Percentiles rank a stretch among this genome's conserved stretches.
Conservation (phyloP, 805 yeast genomes). For the Blastobotrys terrestris region DNA sequence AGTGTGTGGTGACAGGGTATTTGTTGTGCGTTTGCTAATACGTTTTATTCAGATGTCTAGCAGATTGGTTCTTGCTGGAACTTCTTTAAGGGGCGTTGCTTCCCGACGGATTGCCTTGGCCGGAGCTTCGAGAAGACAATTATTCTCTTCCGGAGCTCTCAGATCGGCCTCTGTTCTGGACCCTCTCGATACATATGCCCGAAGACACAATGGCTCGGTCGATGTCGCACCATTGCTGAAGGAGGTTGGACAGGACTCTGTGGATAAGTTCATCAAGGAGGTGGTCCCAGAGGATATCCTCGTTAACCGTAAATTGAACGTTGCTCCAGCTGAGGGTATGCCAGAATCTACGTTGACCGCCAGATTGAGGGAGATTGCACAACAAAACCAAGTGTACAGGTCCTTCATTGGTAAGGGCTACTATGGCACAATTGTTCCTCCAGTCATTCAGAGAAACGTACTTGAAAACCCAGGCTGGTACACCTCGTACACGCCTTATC, state of each 20-base stretch:
- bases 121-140: background rate
- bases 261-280: slow-evolving; percentile 61
- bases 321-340: slow-evolving; percentile 67
- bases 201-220: slow-evolving; percentile 85
- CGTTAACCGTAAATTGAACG: slow-evolving; percentile 55
- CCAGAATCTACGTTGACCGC: slow-evolving; percentile 76
- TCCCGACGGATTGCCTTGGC: background rate
- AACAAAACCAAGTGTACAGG: slow-evolving; percentile 64
- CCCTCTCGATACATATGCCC: slow-evolving; percentile 73
- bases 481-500: slow-evolving; percentile 97
- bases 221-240: slow-evolving; percentile 63
- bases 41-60: background rate
- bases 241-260: slow-evolving; percentile 55
- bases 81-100: background rate
- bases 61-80: background rate
- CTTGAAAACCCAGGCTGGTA: slow-evolving; percentile 97
- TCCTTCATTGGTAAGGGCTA: slow-evolving; percentile 92
- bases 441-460: slow-evolving; percentile 87
- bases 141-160: background rate
- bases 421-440: slow-evolving; percentile 82
- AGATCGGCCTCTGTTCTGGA: slow-evolving; percentile 11
- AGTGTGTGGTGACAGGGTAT: background rate
- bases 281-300: slow-evolving; percentile 77
- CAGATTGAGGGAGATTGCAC: slow-evolving; percentile 62
- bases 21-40: background rate